phyloP scores from a whole-genome alignment of 805 yeast genomes.

The Komagataella mondaviorum region DNA sequence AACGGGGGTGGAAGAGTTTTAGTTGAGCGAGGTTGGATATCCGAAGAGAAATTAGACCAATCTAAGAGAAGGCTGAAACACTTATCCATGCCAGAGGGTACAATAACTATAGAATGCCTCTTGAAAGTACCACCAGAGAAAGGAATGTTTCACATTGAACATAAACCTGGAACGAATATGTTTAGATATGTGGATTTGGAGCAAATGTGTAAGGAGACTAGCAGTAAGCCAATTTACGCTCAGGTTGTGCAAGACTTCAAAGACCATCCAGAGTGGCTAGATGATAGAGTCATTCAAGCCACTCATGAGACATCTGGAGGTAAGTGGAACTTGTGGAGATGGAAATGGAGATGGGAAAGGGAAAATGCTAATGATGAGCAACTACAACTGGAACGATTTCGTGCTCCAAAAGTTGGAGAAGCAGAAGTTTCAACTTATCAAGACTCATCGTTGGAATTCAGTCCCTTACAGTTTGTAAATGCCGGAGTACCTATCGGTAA shows the following conservation, averaged over 20 bases:
- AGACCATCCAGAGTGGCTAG: constrained; percentile 43
- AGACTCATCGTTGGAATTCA: constrained; percentile 25
- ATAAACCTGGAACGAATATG: constrained; percentile 48
- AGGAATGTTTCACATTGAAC: constrained; percentile 54
- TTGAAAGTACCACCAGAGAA: constrained; percentile 56
- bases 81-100: constrained; percentile 61
- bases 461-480: constrained; percentile 44
- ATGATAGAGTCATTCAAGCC: constrained; percentile 1
- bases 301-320: background rate
- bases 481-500: constrained; percentile 91
- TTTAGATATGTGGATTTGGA: constrained; percentile 74
- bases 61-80: constrained; percentile 43
- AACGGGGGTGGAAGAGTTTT: constrained; percentile 68
- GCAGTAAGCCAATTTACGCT: constrained; percentile 59
- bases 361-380: background rate
- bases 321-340: constrained; percentile 18
- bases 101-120: constrained; percentile 59
- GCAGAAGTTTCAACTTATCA: constrained; percentile 2
- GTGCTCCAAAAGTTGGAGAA: constrained; percentile 3
- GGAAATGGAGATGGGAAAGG: background rate
- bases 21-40: constrained; percentile 87
- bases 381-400: background rate
- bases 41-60: constrained; percentile 51
- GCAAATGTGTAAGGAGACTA: constrained; percentile 62
- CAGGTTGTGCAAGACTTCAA: constrained; percentile 58